Percentiles rank a stretch among this genome's conserved stretches.
phyloP scores from a whole-genome alignment of 306 rosid species.

The Cicer judaicum region DNA sequence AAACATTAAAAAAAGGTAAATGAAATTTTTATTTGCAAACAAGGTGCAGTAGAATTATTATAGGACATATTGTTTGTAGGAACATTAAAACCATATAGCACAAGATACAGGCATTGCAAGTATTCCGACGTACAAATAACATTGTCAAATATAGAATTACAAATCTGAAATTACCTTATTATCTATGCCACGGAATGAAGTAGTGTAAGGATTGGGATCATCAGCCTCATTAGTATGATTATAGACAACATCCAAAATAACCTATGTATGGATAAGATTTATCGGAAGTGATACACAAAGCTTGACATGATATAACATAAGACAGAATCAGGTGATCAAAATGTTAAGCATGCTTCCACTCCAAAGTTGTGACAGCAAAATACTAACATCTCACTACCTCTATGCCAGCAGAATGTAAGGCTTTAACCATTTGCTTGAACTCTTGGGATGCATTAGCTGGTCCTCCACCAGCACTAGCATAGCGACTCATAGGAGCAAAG shows the following conservation, averaged over 20 bases:
- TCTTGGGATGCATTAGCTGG: slow-evolving; percentile 83
- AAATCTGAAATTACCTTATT: slow-evolving; percentile 73
- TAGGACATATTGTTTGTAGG: slow-evolving; percentile 19
- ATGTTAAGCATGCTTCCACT: slow-evolving; percentile 24
- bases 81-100: slow-evolving; percentile 7
- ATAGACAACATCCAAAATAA: slow-evolving; percentile 95
- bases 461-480: slow-evolving; percentile 97
- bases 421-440: slow-evolving; percentile 93
- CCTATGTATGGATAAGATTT: slow-evolving; percentile 56
- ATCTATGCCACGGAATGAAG: slow-evolving; percentile 97
- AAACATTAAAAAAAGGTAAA: background rate
- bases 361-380: slow-evolving; percentile 15
- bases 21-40: slow-evolving; percentile 26
- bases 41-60: slow-evolving; percentile 4
- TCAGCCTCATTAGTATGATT: slow-evolving; percentile 96
- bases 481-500: slow-evolving; percentile 98
- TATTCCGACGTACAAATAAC: slow-evolving; percentile 15
- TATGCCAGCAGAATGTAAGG: slow-evolving; percentile 91
- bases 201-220: slow-evolving; percentile 72
- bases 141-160: slow-evolving; percentile 26
- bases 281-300: slow-evolving; percentile 37
- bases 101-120: slow-evolving; percentile 27
- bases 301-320: slow-evolving; percentile 20
- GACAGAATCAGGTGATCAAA: slow-evolving; percentile 21
- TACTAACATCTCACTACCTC: slow-evolving; percentile 71